A percentile compares a stretch with the other conserved stretches of the same genome.
phyloP scores from a whole-genome alignment of 768 basidiomycete species.

The Galerina sulciceps region DNA sequence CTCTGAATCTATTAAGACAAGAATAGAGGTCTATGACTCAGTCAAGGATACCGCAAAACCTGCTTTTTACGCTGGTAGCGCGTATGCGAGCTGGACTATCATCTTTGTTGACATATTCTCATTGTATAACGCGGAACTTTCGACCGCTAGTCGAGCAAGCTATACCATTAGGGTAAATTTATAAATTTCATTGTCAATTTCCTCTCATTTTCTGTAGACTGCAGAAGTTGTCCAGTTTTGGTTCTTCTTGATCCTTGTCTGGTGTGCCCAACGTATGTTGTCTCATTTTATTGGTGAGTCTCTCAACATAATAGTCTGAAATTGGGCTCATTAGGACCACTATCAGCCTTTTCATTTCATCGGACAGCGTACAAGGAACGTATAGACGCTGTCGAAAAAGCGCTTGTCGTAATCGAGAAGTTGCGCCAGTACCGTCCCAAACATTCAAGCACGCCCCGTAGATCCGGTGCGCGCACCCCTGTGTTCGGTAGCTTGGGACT shows the following conservation, averaged over 20 bases:
- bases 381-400: slow-evolving; percentile 54
- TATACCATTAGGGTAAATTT: slow-evolving; percentile 61
- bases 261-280: slow-evolving; percentile 67
- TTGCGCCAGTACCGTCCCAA: slow-evolving; percentile 69
- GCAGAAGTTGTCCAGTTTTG: slow-evolving; percentile 70
- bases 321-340: background rate
- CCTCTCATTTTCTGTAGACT: slow-evolving; percentile 37
- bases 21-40: slow-evolving; percentile 70
- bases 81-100: slow-evolving; percentile 77
- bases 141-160: slow-evolving; percentile 49
- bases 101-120: slow-evolving; percentile 70
- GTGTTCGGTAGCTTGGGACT: slow-evolving; percentile 37
- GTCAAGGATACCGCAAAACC: slow-evolving; percentile 75
- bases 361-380: slow-evolving; percentile 79
- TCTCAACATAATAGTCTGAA: background rate
- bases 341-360: slow-evolving; percentile 73
- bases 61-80: slow-evolving; percentile 70
- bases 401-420: slow-evolving; percentile 65
- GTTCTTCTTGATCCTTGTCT: slow-evolving; percentile 74
- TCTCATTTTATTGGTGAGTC: slow-evolving; percentile 62
- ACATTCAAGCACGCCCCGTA: slow-evolving; percentile 27
- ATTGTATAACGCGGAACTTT: slow-evolving; percentile 48
- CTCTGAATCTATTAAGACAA: slow-evolving; percentile 67
- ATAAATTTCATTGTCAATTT: background rate
- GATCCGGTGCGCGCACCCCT: slow-evolving; percentile 48